Base-by-base conservation (phyloP, 1,284 basidiomycete genomes). In the Boletus semigastroideus region DNA sequence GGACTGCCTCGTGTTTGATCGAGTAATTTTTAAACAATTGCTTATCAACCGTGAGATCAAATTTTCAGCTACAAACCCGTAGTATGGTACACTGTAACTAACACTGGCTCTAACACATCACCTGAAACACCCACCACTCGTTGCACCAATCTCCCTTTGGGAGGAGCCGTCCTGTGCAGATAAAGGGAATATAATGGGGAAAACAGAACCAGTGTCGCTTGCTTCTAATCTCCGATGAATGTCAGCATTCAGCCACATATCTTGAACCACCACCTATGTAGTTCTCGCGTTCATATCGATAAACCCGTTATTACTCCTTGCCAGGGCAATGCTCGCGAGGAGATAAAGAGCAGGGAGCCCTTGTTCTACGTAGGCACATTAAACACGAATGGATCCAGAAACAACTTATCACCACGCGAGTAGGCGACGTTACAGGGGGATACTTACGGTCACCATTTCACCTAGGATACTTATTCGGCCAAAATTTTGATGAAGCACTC, bases 231-330 rank as follows among this genome's bases (percentile, higher is more conserved):
- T 17, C 63, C 55, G 51, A 55, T 43, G 34, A 46, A 31, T 19
- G 45, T 42, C 25, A 17, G 19, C 2, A 16, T 8, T 47, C 31
- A 17, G 49, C 14, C 40, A 46, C 37, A 27, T 55, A 49, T 49
- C 52, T 49, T 62, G 51, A 38, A 48, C 20, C 17, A 58, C 57
- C 46, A n/a, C n/a, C n/a, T n/a, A n/a, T n/a, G n/a, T 42, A 57
- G 57, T 40, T 65, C 67, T 40, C 65, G 55, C 65, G 55, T 48
- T 69, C 68, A 68, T 70, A 65, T 68, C 56, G 51, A 61, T 57
- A 42, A 22, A 27, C 30, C 39, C 22, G 27, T 42, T 44, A 54
- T 56, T 66, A 59, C 59, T 45, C 48, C 43, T 59, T 47, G 47
- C 45, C 48, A 33, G 11, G 31, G 39, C 31, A 40, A 43, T 42